Evolutionary conservation across 108 stramenopile species (phyloP), one percentile per base, ranked within the genome.

Genomic region (Cyclotella atomus): DNA sequence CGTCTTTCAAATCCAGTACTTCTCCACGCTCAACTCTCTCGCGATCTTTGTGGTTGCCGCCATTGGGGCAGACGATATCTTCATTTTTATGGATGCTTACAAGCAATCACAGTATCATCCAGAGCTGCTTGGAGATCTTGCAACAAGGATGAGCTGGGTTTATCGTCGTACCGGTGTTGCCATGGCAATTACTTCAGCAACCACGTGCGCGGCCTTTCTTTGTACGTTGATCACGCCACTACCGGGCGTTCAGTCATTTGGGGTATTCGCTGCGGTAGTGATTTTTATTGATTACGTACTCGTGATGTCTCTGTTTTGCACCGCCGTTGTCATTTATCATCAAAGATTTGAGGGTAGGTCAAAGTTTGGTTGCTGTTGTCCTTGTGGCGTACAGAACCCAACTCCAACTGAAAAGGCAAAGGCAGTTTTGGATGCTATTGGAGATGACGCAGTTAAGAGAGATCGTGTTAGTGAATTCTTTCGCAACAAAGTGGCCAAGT

Each of bases 61-160:
- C 9, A 86, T 86, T 43, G 85, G 85, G 17, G 85, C 82, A 16
- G 76, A 73, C 46, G 83, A 81, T 43, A 84, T 84, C 36, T 84
- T 86, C 52, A 81, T 86, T 52, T 86, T 86, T 56, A 83, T 83
- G 76, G 85, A 86, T 72, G 75, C 85, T 0, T 86, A 86, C 72
- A 84, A 82, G 65, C 85, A 84, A 30, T 57, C 49, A 27, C 63
- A 69, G 21, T 70, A 65, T 34, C 63, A 81, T 44, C 60, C 62
- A n/a, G 60, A 77, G 15, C 54, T 83, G 14, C 44, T 76, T 27
- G 63, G 61, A 16, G 72, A 73, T 30, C 27, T 86, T 12, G 80
- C 76, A 46, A 77, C 83, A 5, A 47, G 85, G 29, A 86, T 86
- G 85, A 83, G 65, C 29, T 85, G 81, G 81, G 75, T 85, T 20